These are phyloP conservation scores for Penicillium diatomitis DNA, from an alignment of 495 filamentous ascomycete species.

Conservation along the genomic window DNA sequence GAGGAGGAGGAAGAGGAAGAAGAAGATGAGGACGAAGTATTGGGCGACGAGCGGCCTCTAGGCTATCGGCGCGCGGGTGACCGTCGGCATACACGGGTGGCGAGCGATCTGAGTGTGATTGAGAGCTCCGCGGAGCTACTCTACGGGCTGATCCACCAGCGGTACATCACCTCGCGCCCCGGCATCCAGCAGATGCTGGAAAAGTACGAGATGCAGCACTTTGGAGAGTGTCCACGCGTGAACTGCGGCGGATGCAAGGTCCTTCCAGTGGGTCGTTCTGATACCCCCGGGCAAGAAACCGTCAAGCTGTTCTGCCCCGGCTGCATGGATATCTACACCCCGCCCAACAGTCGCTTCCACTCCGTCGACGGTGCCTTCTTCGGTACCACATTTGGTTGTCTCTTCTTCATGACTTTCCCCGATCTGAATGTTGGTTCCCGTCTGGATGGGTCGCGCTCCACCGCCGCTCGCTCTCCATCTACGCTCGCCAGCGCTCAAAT, in stretches of 20 bases:
- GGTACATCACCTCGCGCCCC: constrained; percentile 93
- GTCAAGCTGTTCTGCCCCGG: constrained; percentile 97
- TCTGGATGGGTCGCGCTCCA: constrained; percentile 19
- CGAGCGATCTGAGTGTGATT: constrained; percentile 86
- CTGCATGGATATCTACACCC: constrained; percentile 94
- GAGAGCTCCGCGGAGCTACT: constrained; percentile 95
- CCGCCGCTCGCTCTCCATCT: constrained; percentile 25
- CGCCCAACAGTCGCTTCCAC: constrained; percentile 94
- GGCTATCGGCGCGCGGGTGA: constrained; percentile 52
- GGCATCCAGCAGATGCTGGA: constrained; percentile 99
- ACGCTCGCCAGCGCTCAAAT: constrained; percentile 16
- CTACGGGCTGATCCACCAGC: constrained; percentile 95
- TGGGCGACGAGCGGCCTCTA: constrained; percentile 54
- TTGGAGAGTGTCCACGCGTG: constrained; percentile 85
- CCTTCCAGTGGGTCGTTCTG: constrained; percentile 83
- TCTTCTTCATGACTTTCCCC: constrained; percentile 98
- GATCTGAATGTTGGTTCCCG: constrained; percentile 67
- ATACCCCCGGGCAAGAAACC: constrained; percentile 92
- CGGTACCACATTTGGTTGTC: constrained; percentile 84
- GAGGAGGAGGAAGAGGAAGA: constrained; percentile 66
- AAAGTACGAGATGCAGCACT: constrained; percentile 94
- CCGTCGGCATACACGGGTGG: constrained; percentile 75
- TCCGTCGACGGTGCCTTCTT: constrained; percentile 98
- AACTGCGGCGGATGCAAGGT: constrained; percentile 81
- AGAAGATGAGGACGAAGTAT: constrained; percentile 67